A percentile compares a stretch with the other conserved stretches of the same genome.
phyloP scores from a whole-genome alignment of 108 stramenopile species.

The Nitzschia sp. region DNA sequence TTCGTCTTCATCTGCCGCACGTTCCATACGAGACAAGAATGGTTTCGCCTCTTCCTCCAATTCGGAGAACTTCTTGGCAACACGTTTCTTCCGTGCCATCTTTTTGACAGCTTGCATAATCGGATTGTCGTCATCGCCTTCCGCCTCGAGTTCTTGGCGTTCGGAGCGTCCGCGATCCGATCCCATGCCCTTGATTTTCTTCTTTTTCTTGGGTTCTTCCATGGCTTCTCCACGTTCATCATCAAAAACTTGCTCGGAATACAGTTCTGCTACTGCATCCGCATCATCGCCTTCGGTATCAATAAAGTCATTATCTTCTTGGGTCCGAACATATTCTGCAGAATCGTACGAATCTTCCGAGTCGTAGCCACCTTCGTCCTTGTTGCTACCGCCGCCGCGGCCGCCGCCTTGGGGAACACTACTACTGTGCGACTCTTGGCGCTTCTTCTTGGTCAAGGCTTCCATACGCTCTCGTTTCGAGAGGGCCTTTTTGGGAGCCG shows the following conservation, averaged over 20 bases:
- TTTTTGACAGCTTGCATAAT: conserved; percentile 75
- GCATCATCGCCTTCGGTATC: conserved; percentile 90
- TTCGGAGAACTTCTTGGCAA: conserved; percentile 61
- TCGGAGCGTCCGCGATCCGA: conserved; percentile 53
- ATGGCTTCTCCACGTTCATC: conserved; percentile 73
- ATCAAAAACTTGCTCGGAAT: conserved; percentile 89
- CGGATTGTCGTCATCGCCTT: conserved; percentile 66
- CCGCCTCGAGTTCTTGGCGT: conserved; percentile 35
- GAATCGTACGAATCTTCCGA: conserved; percentile 72
- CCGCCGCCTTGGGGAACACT: conserved; percentile 8
- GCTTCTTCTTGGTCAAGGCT: conserved; percentile 67
- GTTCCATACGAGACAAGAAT: conserved; percentile 77
- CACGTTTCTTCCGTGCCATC: conserved; percentile 81
- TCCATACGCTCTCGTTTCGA: conserved; percentile 76
- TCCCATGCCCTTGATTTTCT: conserved; percentile 40
- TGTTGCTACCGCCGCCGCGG: conserved; percentile 8
- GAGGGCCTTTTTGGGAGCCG: conserved; percentile 25
- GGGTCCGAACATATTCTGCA: conserved; percentile 64
- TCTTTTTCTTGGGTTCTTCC: conserved; percentile 57
- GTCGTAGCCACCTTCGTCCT: conserved; percentile 61
- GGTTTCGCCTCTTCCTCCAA: conserved; percentile 72
- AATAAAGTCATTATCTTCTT: conserved; percentile 89
- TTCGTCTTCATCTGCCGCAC: conserved; percentile 80
- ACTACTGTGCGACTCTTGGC: conserved; percentile 15
- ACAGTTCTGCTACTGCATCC: conserved; percentile 81